phyloP scores from a whole-genome alignment of 2,329 filamentous ascomycete genomes.

The Stemphylium lycopersici region DNA sequence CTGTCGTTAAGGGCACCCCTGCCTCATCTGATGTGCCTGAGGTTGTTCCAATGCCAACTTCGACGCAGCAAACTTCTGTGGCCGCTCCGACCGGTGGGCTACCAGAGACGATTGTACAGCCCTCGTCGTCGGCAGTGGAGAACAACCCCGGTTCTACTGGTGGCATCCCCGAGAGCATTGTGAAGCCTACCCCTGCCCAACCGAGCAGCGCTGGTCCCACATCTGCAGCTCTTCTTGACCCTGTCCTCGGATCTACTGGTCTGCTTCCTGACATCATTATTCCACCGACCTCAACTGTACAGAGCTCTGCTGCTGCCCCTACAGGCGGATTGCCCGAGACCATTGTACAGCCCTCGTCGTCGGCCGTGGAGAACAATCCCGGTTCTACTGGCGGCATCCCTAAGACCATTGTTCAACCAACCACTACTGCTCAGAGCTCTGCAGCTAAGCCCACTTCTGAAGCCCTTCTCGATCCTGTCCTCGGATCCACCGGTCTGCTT shows the following conservation, averaged over 20 bases:
- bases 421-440: conserved; percentile 1
- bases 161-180: neutral
- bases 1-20: neutral
- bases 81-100: conserved; percentile 3
- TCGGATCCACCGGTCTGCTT: conserved; percentile 29
- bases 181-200: conserved; percentile 9
- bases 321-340: neutral
- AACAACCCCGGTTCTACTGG: conserved; percentile 1
- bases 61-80: neutral
- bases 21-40: neutral
- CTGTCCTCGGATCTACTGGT: conserved; percentile 30
- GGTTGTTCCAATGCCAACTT: neutral
- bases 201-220: conserved; percentile 1
- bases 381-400: conserved; percentile 6
- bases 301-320: neutral
- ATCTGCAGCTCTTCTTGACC: conserved; percentile 8
- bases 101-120: conserved; percentile 5
- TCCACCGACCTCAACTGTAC: conserved; percentile 3
- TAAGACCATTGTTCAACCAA: conserved; percentile 5
- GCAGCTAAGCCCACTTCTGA: conserved; percentile 6
- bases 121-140: neutral
- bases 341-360: conserved; percentile 3
- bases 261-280: conserved; percentile 20
- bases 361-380: too few relatives aligned
- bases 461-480: conserved; percentile 13